Conservation (phyloP, 2,329 filamentous ascomycete species). For the Fusarium globosum region DNA sequence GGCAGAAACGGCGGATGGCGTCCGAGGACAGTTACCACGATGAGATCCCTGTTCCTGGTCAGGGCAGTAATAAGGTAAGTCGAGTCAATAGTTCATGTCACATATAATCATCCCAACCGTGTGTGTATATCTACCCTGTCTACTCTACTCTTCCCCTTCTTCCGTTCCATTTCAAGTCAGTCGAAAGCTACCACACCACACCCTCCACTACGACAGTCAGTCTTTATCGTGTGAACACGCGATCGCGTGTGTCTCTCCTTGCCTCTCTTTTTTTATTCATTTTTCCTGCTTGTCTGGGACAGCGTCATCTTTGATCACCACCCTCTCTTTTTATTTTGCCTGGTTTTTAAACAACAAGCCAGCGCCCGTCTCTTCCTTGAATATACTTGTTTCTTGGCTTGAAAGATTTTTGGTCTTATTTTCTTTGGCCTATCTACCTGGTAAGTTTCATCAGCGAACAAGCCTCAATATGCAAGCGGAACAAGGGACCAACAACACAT, state of each 20-base stretch:
- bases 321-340: constrained; percentile 28
- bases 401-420: neutral
- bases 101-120: constrained; percentile 26
- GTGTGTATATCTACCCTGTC: constrained; percentile 20
- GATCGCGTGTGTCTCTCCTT: constrained; percentile 39
- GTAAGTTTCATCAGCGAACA: constrained; percentile 23
- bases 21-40: constrained; percentile 27
- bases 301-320: constrained; percentile 24
- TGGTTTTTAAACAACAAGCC: constrained; percentile 1
- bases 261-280: constrained; percentile 9
- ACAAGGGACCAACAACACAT: neutral
- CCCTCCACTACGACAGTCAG: constrained; percentile 33
- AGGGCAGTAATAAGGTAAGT: constrained; percentile 6
- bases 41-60: constrained; percentile 34
- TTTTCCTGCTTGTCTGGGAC: constrained; percentile 28
- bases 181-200: constrained; percentile 11
- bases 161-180: constrained; percentile 9
- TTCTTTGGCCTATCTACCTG: constrained; percentile 14
- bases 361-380: constrained; percentile 22
- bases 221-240: constrained; percentile 44
- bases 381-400: neutral
- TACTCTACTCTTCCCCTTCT: constrained; percentile 16
- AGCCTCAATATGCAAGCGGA: constrained; percentile 19
- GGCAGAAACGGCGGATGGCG: constrained; percentile 26
- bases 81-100: constrained; percentile 21